Evolutionary conservation across 2,329 filamentous ascomycete genomes (phyloP).

Genomic region (Ceratocystis cacaofunesta): DNA sequence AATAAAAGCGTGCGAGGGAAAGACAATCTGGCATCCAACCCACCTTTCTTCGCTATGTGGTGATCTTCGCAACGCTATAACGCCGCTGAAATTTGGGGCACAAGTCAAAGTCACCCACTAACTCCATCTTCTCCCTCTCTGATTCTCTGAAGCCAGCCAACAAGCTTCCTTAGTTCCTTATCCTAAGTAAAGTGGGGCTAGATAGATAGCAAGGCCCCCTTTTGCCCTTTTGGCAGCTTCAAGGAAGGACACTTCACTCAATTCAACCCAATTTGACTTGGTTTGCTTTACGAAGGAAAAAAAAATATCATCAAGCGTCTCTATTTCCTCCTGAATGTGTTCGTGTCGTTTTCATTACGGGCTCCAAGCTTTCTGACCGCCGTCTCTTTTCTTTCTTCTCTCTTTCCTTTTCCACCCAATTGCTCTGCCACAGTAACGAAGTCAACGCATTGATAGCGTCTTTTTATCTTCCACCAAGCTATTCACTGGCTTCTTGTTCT

Average conservation of each 20-base stretch:
- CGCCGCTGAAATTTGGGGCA: background rate
- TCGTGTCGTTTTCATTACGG: conserved; percentile 13
- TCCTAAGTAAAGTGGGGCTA: conserved; percentile 9
- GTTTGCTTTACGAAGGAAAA: background rate
- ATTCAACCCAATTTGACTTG: conserved; percentile 7
- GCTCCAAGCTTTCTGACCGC: conserved; percentile 9
- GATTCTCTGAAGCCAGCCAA: background rate
- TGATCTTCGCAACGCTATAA: background rate
- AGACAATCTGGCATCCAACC: background rate
- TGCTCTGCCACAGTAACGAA: conserved; percentile 6
- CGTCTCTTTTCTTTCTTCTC: conserved; percentile 5
- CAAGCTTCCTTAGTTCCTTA: background rate
- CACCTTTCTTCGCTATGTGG: background rate
- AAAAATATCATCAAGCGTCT: conserved; percentile 9
- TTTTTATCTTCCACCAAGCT: background rate
- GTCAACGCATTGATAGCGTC: conserved; percentile 1
- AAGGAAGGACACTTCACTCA: conserved; percentile 13
- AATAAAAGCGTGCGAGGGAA: too few species aligned
- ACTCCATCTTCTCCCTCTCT: background rate
- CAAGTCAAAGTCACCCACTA: background rate
- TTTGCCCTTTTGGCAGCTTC: conserved; percentile 10
- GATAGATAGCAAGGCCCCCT: conserved; percentile 6
- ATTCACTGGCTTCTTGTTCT: background rate
- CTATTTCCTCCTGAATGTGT: conserved; percentile 12
- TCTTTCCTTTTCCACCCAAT: background rate